Conservation (phyloP, 257 asterid genomes). For the Nicotiana undulata region DNA sequence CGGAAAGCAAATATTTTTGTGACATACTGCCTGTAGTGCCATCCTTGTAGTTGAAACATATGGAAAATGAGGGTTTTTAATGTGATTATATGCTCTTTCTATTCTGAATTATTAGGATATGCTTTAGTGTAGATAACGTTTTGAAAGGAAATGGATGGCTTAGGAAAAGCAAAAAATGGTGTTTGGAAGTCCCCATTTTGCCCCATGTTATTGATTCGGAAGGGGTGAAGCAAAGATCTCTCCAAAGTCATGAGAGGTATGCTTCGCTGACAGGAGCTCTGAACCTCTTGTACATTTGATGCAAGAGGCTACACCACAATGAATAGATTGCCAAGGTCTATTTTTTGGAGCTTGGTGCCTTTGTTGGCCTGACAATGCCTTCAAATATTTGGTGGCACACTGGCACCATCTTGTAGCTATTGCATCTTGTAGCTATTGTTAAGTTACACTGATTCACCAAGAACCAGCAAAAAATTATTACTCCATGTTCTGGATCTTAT, state of each 20-base stretch:
- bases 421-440: too few relatives aligned
- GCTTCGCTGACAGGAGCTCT: neutral
- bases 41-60: neutral
- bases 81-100: neutral
- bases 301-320: neutral
- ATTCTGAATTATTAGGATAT: conserved; percentile 4
- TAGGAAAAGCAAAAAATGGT: neutral
- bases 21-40: neutral
- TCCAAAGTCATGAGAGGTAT: neutral
- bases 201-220: neutral
- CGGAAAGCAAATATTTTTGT: neutral
- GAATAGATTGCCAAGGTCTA: neutral
- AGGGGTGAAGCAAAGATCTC: neutral
- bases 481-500: too few relatives aligned
- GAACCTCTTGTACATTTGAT: neutral
- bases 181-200: neutral
- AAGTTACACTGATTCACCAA: too few relatives aligned
- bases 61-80: neutral
- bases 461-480: too few relatives aligned
- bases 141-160: neutral
- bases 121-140: neutral
- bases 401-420: too few relatives aligned
- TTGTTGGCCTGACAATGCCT: neutral
- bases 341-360: neutral
- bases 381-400: neutral